phyloP scores from a whole-genome alignment of 1,284 basidiomycete genomes.

The Trichosporon ovoides region DNA sequence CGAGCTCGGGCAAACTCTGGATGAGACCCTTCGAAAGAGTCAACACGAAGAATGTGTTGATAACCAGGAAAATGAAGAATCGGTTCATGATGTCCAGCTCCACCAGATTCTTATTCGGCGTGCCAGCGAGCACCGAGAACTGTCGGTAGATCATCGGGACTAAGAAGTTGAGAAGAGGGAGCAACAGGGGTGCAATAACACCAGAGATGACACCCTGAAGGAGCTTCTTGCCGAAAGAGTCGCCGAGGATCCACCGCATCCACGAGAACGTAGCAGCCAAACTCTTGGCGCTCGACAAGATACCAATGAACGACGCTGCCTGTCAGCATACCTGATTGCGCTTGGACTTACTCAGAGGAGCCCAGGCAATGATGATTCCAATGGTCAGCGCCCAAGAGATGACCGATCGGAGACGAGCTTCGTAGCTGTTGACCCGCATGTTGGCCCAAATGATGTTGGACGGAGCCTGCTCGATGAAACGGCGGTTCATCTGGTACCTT shows the following conservation, averaged over 20 bases:
- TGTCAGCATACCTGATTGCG: not conserved
- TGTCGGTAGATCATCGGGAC: slow-evolving; percentile 63
- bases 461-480: slow-evolving; percentile 63
- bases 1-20: slow-evolving; percentile 26
- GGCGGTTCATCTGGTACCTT: slow-evolving; percentile 59
- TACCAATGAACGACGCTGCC: slow-evolving; percentile 48
- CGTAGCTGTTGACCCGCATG: slow-evolving; percentile 67
- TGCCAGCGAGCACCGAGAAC: slow-evolving; percentile 65
- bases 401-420: slow-evolving; percentile 59
- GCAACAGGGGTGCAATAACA: slow-evolving; percentile 63
- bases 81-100: slow-evolving; percentile 69
- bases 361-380: slow-evolving; percentile 64
- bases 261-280: slow-evolving; percentile 53
- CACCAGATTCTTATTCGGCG: slow-evolving; percentile 64
- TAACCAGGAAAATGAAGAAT: slow-evolving; percentile 68
- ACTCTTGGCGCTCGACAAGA: slow-evolving; percentile 52
- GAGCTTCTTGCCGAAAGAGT: slow-evolving; percentile 26
- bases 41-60: slow-evolving; percentile 64
- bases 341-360: not conserved
- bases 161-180: slow-evolving; percentile 64
- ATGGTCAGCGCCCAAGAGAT: slow-evolving; percentile 54
- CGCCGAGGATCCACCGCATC: slow-evolving; percentile 59
- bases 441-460: slow-evolving; percentile 66
- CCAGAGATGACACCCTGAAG: slow-evolving; percentile 60
- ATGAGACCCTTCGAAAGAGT: slow-evolving; percentile 62